These are phyloP conservation scores for Cladophialophora yegresii DNA, from an alignment of 2,329 filamentous ascomycete species.

Conservation along the genomic window DNA sequence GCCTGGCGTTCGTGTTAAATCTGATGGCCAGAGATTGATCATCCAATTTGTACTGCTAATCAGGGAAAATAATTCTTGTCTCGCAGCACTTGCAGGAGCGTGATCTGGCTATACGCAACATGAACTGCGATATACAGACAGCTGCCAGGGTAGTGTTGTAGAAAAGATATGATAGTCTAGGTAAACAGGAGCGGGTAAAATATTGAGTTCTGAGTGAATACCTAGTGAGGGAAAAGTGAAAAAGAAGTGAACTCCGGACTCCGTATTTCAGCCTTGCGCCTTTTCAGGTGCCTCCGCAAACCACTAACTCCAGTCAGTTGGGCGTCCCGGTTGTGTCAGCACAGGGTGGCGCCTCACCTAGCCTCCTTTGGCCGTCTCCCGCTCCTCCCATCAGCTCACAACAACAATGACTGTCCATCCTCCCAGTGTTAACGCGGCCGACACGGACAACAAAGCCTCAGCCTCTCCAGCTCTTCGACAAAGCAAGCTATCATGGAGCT, in stretches of 20 bases:
- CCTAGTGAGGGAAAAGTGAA: background rate
- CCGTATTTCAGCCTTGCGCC: background rate
- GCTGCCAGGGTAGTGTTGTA: background rate
- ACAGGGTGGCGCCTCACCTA: background rate
- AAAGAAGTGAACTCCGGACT: background rate
- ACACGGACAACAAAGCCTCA: background rate
- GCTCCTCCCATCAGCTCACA: background rate
- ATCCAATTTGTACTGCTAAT: background rate
- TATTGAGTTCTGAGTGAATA: background rate
- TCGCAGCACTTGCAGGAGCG: background rate
- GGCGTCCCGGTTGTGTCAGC: background rate
- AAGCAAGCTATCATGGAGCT: slow-evolving; percentile 5
- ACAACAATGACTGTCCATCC: background rate
- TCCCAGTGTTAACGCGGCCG: no score
- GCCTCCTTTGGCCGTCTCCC: background rate
- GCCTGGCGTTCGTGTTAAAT: background rate
- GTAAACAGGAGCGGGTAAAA: background rate
- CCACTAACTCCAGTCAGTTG: background rate
- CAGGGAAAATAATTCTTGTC: background rate
- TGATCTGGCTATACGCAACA: background rate
- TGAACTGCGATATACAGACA: background rate
- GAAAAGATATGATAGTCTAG: background rate
- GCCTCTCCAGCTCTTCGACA: background rate
- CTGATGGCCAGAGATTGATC: background rate
- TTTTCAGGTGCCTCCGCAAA: background rate